Base-by-base conservation (phyloP, 192 early-diverging fungal species). In the Spizellomyces sp. region DNA sequence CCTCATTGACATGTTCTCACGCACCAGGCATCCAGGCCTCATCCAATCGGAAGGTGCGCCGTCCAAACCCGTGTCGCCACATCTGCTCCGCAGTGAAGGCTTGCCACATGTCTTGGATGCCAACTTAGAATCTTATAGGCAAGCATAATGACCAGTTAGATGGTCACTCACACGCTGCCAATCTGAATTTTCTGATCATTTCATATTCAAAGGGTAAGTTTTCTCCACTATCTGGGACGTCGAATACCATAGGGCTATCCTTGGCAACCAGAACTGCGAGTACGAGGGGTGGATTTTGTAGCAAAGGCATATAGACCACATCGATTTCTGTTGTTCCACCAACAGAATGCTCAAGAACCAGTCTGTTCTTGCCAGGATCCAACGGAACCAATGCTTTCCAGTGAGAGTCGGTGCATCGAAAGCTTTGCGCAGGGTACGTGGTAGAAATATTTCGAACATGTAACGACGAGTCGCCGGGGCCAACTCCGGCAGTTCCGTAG, bases 41-140 rank as follows among this genome's bases (percentile, higher is more conserved):
- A 10, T 89, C 85, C 4, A 91, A 71, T 27, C 88, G 78, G 67
- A 91, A 89, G 19, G 88, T 83, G n/a, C 90, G 81, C 45, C 87
- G 83, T 2, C 87, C 90, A 79, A 90, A 88, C 17, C 88, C 89
- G 45, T 84, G 77, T 15, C 90, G 83, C 66, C 88, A 76, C 77
- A 91, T 79, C 73, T 90, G 88, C 70, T 91, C 90, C 8, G 89
- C 78, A 36, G 82, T 84, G 68, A 87, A 90, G 9, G 90, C 90
- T 71, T 90, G 89, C 90, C 90, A 91, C 58, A 91, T 72, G 67
- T 91, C 90, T 6, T 36, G 80, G 88, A 10, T 81, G 50, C 14
- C 17, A 54, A 4, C 50, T 36, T 36, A 36, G 27, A 36, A 36
- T 36, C 0, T 36, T 36, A 36, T 36, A 36, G 27, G 27, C 27